Conservation (phyloP, 495 filamentous ascomycete genomes). For the Hypoxylon lenormandii region DNA sequence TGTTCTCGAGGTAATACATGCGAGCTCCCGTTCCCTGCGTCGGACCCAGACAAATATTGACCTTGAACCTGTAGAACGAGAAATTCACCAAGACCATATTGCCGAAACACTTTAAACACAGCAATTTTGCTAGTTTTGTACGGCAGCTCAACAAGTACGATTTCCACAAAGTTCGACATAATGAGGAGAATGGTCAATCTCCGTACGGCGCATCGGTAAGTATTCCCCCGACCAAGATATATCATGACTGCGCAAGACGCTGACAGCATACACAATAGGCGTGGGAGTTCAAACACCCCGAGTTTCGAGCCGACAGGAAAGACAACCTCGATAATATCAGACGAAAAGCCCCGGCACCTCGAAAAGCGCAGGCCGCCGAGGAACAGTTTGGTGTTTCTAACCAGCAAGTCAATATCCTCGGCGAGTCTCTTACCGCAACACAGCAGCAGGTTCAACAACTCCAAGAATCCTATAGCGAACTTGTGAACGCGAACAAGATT, state of each 20-base stretch:
- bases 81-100: slow-evolving; percentile 98
- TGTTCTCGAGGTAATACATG: slow-evolving; percentile 82
- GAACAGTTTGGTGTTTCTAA: slow-evolving; percentile 76
- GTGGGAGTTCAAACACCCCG: slow-evolving; percentile 98
- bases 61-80: slow-evolving; percentile 75
- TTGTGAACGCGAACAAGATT: slow-evolving; percentile 84
- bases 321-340: slow-evolving; percentile 97
- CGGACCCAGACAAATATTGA: slow-evolving; percentile 17
- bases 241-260: slow-evolving; percentile 24
- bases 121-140: slow-evolving; percentile 99
- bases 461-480: slow-evolving; percentile 84
- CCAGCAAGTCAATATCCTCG: slow-evolving; percentile 90
- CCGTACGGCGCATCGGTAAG: slow-evolving; percentile 91
- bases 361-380: slow-evolving; percentile 76
- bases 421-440: slow-evolving; percentile 86
- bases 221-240: slow-evolving; percentile 23
- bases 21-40: slow-evolving; percentile 7
- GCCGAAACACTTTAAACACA: slow-evolving; percentile 99
- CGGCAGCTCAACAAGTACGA: slow-evolving; percentile 99
- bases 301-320: slow-evolving; percentile 94
- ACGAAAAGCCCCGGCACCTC: slow-evolving; percentile 91
- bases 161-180: slow-evolving; percentile 98
- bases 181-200: slow-evolving; percentile 90
- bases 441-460: slow-evolving; percentile 90
- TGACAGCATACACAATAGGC: slow-evolving; percentile 68